Percentiles rank a stretch among this genome's conserved stretches.
Conservation (phyloP, 2,329 filamentous ascomycete species). For the Colletotrichum shisoi region DNA sequence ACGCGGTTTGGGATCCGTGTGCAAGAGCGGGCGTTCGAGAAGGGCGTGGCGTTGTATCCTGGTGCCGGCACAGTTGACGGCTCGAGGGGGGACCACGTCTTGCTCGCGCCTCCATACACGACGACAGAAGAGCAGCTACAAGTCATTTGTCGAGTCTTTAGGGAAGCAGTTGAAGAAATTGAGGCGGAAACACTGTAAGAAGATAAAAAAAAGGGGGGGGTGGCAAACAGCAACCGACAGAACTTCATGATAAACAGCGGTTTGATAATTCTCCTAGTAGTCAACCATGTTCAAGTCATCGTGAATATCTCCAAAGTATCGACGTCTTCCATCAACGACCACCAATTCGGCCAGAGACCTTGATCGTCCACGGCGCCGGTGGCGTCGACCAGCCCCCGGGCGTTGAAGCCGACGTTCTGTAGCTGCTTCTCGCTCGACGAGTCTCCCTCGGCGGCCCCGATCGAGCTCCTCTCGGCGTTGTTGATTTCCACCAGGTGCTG, state of each 20-base stretch:
- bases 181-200: slow-evolving; percentile 17
- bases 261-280: no score
- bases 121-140: slow-evolving; percentile 51
- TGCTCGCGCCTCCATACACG: slow-evolving; percentile 75
- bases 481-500: slow-evolving; percentile 46
- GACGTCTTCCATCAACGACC: slow-evolving; percentile 38
- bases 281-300: neutral
- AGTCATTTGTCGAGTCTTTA: slow-evolving; percentile 24
- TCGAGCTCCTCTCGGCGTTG: slow-evolving; percentile 40
- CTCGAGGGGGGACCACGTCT: slow-evolving; percentile 70
- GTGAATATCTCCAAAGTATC: slow-evolving; percentile 28
- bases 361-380: slow-evolving; percentile 30
- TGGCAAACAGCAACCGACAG: neutral
- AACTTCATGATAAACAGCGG: neutral
- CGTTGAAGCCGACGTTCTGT: neutral
- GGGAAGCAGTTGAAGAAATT: slow-evolving; percentile 24
- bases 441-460: neutral
- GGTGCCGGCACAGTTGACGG: slow-evolving; percentile 69
- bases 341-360: slow-evolving; percentile 39
- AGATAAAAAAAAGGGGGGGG: no score
- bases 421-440: neutral
- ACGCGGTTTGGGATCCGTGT: slow-evolving; percentile 44
- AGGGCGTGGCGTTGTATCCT: slow-evolving; percentile 53
- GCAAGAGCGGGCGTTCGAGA: slow-evolving; percentile 45
- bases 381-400: slow-evolving; percentile 12